Conservation (phyloP, 179 eudicot species). For the Heliamphora pulchella region DNA sequence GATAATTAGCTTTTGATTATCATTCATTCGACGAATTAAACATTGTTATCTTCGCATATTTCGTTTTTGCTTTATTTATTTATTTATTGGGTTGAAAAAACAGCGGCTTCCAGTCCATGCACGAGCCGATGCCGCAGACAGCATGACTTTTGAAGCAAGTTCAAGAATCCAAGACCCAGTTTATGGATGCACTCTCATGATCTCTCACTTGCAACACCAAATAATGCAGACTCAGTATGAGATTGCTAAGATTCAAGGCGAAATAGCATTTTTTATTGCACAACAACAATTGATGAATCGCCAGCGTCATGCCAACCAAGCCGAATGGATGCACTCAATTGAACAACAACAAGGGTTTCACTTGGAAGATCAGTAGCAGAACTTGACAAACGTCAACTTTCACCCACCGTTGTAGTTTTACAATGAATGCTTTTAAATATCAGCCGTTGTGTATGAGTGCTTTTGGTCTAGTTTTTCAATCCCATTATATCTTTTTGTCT, state of each 20-base stretch:
- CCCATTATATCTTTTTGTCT: too few species aligned
- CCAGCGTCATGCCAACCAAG: background rate
- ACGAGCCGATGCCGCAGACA: conserved; percentile 33
- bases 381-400: too few species aligned
- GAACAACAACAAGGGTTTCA: too few species aligned
- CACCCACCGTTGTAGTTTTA: too few species aligned
- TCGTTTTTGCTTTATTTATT: background rate
- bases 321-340: too few species aligned
- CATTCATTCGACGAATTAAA: too few species aligned
- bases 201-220: conserved; percentile 33
- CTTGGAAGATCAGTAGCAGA: too few species aligned
- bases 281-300: conserved; percentile 4
- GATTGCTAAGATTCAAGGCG: conserved; percentile 20
- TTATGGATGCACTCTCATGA: conserved; percentile 37
- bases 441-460: too few species aligned
- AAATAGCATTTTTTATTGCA: conserved; percentile 13
- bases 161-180: conserved; percentile 34
- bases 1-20: too few species aligned
- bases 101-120: background rate
- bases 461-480: too few species aligned
- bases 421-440: too few species aligned
- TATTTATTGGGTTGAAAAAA: background rate
- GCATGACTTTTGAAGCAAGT: conserved; percentile 38
- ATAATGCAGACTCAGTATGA: conserved; percentile 32
- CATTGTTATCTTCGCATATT: background rate